Evolutionary conservation across 768 basidiomycete species (phyloP).

Genomic region (Nidula microcarpa): DNA sequence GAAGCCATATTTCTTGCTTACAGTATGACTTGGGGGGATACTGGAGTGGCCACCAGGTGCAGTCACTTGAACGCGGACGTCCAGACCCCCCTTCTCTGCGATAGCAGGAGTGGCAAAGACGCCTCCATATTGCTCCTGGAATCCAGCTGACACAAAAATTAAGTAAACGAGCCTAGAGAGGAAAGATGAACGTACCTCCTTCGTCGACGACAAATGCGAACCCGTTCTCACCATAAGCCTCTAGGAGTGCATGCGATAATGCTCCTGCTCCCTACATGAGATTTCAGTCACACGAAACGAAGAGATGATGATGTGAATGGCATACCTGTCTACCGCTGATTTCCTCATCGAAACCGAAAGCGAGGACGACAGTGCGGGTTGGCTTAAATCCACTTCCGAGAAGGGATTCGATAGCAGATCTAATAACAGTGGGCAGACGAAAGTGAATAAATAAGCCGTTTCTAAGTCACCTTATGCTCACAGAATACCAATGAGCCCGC

Average conservation of each 20-base stretch:
- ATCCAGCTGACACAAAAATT: slow-evolving; percentile 33
- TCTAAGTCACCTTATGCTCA: slow-evolving; percentile 15
- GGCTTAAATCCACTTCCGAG: slow-evolving; percentile 63
- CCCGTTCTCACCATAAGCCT: slow-evolving; percentile 65
- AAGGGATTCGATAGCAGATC: slow-evolving; percentile 60
- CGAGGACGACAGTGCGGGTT: slow-evolving; percentile 54
- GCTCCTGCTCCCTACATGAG: slow-evolving; percentile 47
- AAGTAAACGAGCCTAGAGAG: not conserved
- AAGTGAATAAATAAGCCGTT: not conserved
- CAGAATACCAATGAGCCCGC: slow-evolving; percentile 67
- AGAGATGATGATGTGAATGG: not conserved
- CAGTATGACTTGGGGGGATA: slow-evolving; percentile 79
- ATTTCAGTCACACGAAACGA: not conserved
- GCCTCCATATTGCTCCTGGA: slow-evolving; percentile 44
- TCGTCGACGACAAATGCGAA: slow-evolving; percentile 87
- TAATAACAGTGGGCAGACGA: slow-evolving; percentile 10
- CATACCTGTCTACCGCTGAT: slow-evolving; percentile 45
- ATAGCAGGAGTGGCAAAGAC: slow-evolving; percentile 61
- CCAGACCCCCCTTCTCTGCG: slow-evolving; percentile 71
- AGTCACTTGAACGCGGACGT: slow-evolving; percentile 61
- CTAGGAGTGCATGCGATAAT: slow-evolving; percentile 44
- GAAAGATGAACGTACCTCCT: slow-evolving; percentile 51
- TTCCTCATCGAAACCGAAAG: slow-evolving; percentile 81
- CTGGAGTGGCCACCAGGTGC: slow-evolving; percentile 84
- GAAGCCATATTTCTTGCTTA: slow-evolving; percentile 18